phyloP scores from a whole-genome alignment of 169 alveolate genomes.

The Cryptosporidium meleagridis region DNA sequence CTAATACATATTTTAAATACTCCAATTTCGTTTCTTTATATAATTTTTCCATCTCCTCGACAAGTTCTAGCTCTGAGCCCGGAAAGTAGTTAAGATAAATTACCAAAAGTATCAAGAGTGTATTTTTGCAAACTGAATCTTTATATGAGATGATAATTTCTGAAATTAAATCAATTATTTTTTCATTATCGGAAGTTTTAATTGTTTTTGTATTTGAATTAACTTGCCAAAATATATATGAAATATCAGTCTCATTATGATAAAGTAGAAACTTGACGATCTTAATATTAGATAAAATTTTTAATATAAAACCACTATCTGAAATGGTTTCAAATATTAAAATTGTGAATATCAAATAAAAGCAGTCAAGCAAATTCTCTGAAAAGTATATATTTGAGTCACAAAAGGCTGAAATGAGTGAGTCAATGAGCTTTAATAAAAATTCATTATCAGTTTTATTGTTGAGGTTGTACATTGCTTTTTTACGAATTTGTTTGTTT shows the following conservation, averaged over 20 bases:
- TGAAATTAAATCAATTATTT: background rate
- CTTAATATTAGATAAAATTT: conserved; percentile 11
- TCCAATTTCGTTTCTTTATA: conserved; percentile 2
- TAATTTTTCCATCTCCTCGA: background rate
- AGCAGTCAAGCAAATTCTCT: background rate
- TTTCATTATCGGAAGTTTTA: background rate
- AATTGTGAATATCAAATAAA: conserved; percentile 6
- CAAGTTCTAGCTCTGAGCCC: background rate
- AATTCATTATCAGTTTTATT: conserved; percentile 12
- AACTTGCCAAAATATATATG: background rate
- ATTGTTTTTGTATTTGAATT: background rate
- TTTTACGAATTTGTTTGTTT: background rate
- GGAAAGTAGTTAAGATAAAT: background rate
- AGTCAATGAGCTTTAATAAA: conserved; percentile 2
- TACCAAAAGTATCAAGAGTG: background rate
- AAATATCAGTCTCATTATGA: background rate
- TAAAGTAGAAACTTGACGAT: conserved; percentile 18
- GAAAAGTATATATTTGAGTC: conserved; percentile 3
- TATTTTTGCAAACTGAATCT: background rate
- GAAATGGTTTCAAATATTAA: background rate
- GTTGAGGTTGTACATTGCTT: conserved; percentile 1
- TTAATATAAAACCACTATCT: background rate
- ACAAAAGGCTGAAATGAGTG: conserved; percentile 42
- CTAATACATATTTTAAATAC: background rate
- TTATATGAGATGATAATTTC: background rate